Conservation (phyloP, 306 rosid genomes). For the barrel medic (Medicago truncatula) region DNA sequence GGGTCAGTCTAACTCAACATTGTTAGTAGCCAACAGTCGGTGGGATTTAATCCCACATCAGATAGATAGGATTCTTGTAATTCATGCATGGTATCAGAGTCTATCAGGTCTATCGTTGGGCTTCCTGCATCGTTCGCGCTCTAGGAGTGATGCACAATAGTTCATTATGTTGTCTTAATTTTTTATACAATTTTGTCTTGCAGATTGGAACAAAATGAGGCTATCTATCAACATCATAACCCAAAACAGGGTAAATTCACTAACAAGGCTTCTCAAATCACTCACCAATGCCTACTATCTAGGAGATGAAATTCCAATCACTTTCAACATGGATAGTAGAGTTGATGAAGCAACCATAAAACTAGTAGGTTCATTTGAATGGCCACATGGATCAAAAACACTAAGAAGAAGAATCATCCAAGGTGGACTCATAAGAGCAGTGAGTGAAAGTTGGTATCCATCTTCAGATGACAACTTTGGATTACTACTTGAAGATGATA, state of each 20-base stretch:
- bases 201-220: constrained; percentile 92
- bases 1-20: not conserved
- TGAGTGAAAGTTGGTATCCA: constrained; percentile 98
- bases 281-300: constrained; percentile 80
- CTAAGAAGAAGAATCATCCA: constrained; percentile 89
- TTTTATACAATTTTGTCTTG: constrained; percentile 2
- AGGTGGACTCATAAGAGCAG: constrained; percentile 96
- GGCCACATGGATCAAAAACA: constrained; percentile 97
- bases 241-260: constrained; percentile 76
- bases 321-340: constrained; percentile 91
- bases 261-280: constrained; percentile 84
- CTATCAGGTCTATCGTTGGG: too few species aligned
- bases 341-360: constrained; percentile 83
- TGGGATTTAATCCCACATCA: too few species aligned
- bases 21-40: too few species aligned
- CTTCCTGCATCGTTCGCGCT: too few species aligned
- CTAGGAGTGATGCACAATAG: not conserved
- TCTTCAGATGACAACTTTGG: constrained; percentile 87
- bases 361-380: constrained; percentile 66
- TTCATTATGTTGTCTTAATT: not conserved
- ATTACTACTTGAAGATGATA: constrained; percentile 88
- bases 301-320: constrained; percentile 83
- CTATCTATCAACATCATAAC: constrained; percentile 83
- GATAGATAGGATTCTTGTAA: too few species aligned
- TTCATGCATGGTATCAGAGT: too few species aligned